phyloP scores from a whole-genome alignment of 2,329 filamentous ascomycete genomes.

The Cercospora sp. region DNA sequence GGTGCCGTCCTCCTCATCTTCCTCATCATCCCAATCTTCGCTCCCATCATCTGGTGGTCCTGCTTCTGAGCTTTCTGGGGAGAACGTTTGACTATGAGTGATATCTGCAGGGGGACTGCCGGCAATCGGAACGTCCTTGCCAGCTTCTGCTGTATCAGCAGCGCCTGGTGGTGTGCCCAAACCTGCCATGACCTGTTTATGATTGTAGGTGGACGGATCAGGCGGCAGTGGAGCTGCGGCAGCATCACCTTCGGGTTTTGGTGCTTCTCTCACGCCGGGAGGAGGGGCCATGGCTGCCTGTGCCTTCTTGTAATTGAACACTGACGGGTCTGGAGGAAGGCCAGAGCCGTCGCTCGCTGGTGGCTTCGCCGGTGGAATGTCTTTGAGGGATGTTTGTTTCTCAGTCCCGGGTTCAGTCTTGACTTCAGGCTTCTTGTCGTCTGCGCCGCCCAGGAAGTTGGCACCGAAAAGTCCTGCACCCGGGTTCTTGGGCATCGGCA shows the following conservation, averaged over 20 bases:
- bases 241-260: constrained; percentile 27
- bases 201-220: constrained; percentile 35
- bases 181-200: constrained; percentile 41
- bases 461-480: constrained; percentile 37
- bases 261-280: constrained; percentile 40
- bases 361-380: constrained; percentile 36
- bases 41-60: constrained; percentile 26
- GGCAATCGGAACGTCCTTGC: constrained; percentile 48
- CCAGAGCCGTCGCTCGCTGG: constrained; percentile 38
- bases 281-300: constrained; percentile 46
- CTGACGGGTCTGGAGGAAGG: constrained; percentile 46
- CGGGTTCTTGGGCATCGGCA: constrained; percentile 48
- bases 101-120: constrained; percentile 51
- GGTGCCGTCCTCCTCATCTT: constrained; percentile 32
- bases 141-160: constrained; percentile 18
- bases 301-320: constrained; percentile 34
- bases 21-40: constrained; percentile 37
- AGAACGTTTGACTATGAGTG: constrained; percentile 28
- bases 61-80: constrained; percentile 30
- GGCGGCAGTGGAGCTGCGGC: constrained; percentile 46
- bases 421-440: constrained; percentile 39
- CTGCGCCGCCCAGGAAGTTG: constrained; percentile 29
- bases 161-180: constrained; percentile 47
- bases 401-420: constrained; percentile 43
- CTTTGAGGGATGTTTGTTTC: constrained; percentile 32